Evolutionary conservation across 2,329 filamentous ascomycete genomes (phyloP).

Genomic region (Endothia cerciana): DNA sequence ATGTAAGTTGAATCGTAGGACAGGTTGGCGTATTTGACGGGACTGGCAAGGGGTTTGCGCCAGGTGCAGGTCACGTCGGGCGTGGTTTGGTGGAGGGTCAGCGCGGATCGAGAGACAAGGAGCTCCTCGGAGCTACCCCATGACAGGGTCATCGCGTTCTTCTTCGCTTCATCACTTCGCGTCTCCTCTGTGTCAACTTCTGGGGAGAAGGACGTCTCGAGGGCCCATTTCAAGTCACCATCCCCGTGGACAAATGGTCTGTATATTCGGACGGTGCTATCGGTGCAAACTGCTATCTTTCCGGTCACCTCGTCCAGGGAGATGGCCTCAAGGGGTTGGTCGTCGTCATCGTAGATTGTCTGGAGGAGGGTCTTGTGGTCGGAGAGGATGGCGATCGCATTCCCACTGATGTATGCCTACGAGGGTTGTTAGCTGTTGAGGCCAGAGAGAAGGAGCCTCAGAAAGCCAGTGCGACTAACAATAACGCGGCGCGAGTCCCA

Average conservation of each 20-base stretch:
- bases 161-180: constrained; percentile 40
- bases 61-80: constrained; percentile 64
- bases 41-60: constrained; percentile 73
- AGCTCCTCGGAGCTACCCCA: constrained; percentile 90
- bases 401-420: constrained; percentile 87
- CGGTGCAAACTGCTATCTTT: constrained; percentile 79
- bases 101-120: constrained; percentile 70
- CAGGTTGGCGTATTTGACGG: constrained; percentile 73
- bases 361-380: constrained; percentile 78
- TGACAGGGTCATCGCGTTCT: constrained; percentile 61
- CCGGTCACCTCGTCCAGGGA: constrained; percentile 80
- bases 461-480: constrained; percentile 33
- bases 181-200: constrained; percentile 36
- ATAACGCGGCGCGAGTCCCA: constrained; percentile 46
- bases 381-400: constrained; percentile 81
- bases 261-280: constrained; percentile 73
- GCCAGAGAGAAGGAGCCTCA: constrained; percentile 16
- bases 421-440: neutral
- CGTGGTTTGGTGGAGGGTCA: constrained; percentile 69
- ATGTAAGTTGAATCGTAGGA: constrained; percentile 89
- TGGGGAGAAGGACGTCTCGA: constrained; percentile 62
- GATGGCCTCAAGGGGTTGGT: constrained; percentile 70
- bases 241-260: constrained; percentile 72
- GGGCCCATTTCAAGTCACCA: constrained; percentile 71
- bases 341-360: constrained; percentile 85